These are phyloP conservation scores for Chaetomiaceae sp. DNA, from an alignment of 2,329 filamentous ascomycete species.

Conservation along the genomic window DNA sequence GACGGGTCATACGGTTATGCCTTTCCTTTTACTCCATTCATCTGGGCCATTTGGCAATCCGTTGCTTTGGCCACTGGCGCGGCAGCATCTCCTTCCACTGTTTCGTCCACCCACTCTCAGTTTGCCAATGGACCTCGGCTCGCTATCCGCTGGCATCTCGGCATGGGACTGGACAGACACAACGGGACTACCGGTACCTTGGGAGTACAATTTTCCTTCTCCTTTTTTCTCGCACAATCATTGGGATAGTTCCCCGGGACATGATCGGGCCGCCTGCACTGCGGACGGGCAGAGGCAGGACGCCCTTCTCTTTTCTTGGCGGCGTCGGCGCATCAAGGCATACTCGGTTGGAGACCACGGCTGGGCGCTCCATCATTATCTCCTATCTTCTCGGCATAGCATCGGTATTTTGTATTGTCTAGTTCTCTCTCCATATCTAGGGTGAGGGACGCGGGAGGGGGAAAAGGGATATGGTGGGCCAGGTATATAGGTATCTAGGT, in stretches of 20 bases:
- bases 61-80: neutral
- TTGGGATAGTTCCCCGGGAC: neutral
- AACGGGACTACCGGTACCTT: neutral
- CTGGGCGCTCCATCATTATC: neutral
- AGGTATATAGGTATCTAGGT: neutral
- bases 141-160: too few relatives aligned
- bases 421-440: neutral
- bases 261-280: neutral
- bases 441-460: neutral
- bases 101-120: too few relatives aligned
- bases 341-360: neutral
- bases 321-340: neutral
- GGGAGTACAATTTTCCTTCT: neutral
- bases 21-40: conserved; percentile 4
- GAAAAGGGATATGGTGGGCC: neutral
- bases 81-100: too few relatives aligned
- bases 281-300: neutral
- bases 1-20: neutral
- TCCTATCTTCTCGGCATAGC: conserved; percentile 2
- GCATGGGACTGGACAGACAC: too few relatives aligned
- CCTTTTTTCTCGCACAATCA: neutral
- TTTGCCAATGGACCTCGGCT: too few relatives aligned
- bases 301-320: neutral
- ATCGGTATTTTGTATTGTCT: conserved; percentile 14
- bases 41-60: neutral